Evolutionary conservation across 2,329 filamentous ascomycete species (phyloP).

Genomic region (Dothideomycetidae sp.): DNA sequence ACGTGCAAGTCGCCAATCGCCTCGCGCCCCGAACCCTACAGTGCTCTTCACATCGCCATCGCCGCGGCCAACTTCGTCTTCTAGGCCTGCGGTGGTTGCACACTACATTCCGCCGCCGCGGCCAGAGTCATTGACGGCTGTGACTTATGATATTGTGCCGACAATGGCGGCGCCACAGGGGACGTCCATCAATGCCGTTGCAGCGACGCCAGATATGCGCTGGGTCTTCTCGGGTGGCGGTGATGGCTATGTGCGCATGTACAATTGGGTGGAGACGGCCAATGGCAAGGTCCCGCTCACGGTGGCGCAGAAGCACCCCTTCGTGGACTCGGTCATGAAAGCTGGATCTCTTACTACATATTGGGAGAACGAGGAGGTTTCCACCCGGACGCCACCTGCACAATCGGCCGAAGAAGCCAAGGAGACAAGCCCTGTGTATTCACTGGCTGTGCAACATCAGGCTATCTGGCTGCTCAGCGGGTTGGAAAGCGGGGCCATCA

Average conservation of each 20-base stretch:
- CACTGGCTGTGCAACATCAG: conserved; percentile 76
- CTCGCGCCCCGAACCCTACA: conserved; percentile 27
- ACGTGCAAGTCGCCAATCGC: conserved; percentile 17
- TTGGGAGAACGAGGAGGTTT: conserved; percentile 90
- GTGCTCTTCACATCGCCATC: conserved; percentile 36
- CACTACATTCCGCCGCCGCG: conserved; percentile 37
- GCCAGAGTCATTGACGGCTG: conserved; percentile 63
- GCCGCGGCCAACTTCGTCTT: conserved; percentile 22
- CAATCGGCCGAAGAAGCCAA: conserved; percentile 35
- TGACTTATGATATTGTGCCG: conserved; percentile 84
- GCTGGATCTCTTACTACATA: conserved; percentile 89
- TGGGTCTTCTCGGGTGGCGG: conserved; percentile 91
- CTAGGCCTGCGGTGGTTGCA: conserved; percentile 17
- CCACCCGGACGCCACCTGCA: conserved; percentile 21
- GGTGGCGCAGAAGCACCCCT: conserved; percentile 88
- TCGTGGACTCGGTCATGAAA: conserved; percentile 94
- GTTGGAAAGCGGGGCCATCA: conserved; percentile 80
- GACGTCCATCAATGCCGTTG: conserved; percentile 86
- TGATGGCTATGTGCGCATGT: conserved; percentile 93
- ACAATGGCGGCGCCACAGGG: conserved; percentile 94
- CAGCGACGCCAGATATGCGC: conserved; percentile 82
- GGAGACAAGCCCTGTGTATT: conserved; percentile 71
- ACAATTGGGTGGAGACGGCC: conserved; percentile 86
- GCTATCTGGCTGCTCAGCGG: conserved; percentile 86
- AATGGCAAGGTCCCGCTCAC: conserved; percentile 90